phyloP scores from a whole-genome alignment of 352 stramenopile genomes.

The Phytophthora fragariae region DNA sequence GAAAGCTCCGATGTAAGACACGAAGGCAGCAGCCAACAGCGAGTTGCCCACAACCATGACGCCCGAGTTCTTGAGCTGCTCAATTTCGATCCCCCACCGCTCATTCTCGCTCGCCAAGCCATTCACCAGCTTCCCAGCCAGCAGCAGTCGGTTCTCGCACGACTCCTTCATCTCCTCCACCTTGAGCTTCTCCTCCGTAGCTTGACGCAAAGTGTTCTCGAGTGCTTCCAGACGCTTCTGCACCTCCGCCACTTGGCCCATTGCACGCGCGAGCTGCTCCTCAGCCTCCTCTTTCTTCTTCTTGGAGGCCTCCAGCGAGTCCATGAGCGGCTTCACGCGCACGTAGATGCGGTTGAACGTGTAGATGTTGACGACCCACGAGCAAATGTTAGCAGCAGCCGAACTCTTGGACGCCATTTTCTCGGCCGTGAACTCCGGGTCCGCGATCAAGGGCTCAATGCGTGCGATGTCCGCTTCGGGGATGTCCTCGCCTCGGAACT shows the following conservation, averaged over 20 bases:
- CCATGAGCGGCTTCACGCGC: conserved; percentile 98
- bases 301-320: conserved; percentile 95
- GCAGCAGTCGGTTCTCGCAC: conserved; percentile 92
- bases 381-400: conserved; percentile 97
- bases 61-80: conserved; percentile 95
- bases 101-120: conserved; percentile 97
- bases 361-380: conserved; percentile 98
- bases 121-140: conserved; percentile 96
- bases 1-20: conserved; percentile 98
- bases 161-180: conserved; percentile 96
- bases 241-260: conserved; percentile 94
- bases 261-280: conserved; percentile 91
- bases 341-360: conserved; percentile 99
- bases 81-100: conserved; percentile 97
- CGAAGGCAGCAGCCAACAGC: conserved; percentile 96
- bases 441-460: conserved; percentile 92
- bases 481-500: conserved; percentile 95
- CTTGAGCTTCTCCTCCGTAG: conserved; percentile 96
- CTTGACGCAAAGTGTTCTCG: conserved; percentile 94
- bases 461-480: conserved; percentile 94
- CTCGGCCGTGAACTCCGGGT: conserved; percentile 95
- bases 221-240: conserved; percentile 93
- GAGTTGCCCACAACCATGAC: conserved; percentile 97
- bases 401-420: conserved; percentile 98
- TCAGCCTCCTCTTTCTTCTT: conserved; percentile 95